Percentiles rank a stretch among this genome's conserved stretches.
phyloP scores from a whole-genome alignment of 495 filamentous ascomycete species.

The Neurospora intermedia region DNA sequence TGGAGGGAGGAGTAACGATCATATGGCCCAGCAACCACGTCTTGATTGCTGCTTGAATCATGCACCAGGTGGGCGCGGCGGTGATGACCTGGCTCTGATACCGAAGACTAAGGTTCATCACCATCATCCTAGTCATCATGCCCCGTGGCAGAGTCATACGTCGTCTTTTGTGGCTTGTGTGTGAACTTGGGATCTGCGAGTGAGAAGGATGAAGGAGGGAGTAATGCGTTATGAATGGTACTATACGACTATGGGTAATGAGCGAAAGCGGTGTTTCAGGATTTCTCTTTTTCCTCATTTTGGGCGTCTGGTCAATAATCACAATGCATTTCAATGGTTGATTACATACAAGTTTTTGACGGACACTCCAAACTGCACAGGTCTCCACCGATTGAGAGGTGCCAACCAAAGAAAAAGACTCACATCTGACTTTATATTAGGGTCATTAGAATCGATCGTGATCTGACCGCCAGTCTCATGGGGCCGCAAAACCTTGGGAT shows the following conservation, averaged over 20 bases:
- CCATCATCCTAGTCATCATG: background rate
- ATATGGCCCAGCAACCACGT: background rate
- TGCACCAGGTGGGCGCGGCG: background rate
- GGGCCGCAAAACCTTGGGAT: background rate
- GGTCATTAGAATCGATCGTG: background rate
- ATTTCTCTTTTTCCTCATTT: too few species aligned
- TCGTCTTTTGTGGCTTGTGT: background rate
- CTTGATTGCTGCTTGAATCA: background rate
- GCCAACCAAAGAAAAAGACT: background rate
- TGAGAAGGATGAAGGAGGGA: background rate
- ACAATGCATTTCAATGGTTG: too few species aligned
- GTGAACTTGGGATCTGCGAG: background rate
- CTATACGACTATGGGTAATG: background rate
- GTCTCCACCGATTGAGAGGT: background rate
- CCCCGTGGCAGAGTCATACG: background rate
- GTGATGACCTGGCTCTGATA: conserved; percentile 8
- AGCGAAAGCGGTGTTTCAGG: background rate
- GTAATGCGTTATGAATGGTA: background rate
- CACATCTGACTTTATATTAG: background rate
- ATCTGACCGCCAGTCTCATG: background rate
- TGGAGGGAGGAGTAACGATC: background rate
- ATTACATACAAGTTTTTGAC: background rate
- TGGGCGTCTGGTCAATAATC: too few species aligned
- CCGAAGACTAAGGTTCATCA: conserved; percentile 9
- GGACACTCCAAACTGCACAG: background rate